Conservation (phyloP, 768 basidiomycete genomes). For the Calocybe indica region DNA sequence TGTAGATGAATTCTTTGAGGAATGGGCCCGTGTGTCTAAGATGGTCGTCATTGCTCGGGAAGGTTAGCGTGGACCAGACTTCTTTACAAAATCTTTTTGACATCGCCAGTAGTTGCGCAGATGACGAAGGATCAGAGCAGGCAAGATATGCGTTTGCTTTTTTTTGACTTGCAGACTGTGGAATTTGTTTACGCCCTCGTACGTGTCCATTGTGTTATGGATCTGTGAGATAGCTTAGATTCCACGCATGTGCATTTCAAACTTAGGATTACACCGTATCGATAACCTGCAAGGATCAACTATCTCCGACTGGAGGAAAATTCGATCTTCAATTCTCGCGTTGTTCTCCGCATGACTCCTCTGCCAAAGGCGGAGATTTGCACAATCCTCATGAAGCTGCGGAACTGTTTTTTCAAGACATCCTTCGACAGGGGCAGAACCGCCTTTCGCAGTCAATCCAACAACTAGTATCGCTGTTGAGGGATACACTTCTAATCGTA, state of each 20-base stretch:
- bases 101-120: slow-evolving; percentile 54
- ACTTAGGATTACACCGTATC: slow-evolving; percentile 69
- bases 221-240: neutral
- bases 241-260: neutral
- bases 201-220: slow-evolving; percentile 8
- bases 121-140: slow-evolving; percentile 72
- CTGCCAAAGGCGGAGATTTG: slow-evolving; percentile 14
- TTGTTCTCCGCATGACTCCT: slow-evolving; percentile 17
- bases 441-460: slow-evolving; percentile 60
- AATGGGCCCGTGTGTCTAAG: slow-evolving; percentile 90
- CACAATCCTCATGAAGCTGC: slow-evolving; percentile 78
- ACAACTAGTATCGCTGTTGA: slow-evolving; percentile 59
- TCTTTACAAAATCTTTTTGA: slow-evolving; percentile 3
- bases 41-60: slow-evolving; percentile 92
- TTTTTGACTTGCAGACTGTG: slow-evolving; percentile 91
- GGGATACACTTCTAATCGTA: slow-evolving; percentile 75
- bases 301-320: slow-evolving; percentile 59
- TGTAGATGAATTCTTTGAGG: slow-evolving; percentile 85
- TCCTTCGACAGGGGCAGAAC: slow-evolving; percentile 62
- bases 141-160: slow-evolving; percentile 74
- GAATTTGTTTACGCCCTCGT: slow-evolving; percentile 77
- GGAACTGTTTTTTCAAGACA: slow-evolving; percentile 66
- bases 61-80: slow-evolving; percentile 37
- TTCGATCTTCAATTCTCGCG: slow-evolving; percentile 75
- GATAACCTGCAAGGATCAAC: slow-evolving; percentile 74